These are phyloP conservation scores for Ustilago nuda DNA, from an alignment of 1,284 basidiomycete genomes.

Conservation along the genomic window DNA sequence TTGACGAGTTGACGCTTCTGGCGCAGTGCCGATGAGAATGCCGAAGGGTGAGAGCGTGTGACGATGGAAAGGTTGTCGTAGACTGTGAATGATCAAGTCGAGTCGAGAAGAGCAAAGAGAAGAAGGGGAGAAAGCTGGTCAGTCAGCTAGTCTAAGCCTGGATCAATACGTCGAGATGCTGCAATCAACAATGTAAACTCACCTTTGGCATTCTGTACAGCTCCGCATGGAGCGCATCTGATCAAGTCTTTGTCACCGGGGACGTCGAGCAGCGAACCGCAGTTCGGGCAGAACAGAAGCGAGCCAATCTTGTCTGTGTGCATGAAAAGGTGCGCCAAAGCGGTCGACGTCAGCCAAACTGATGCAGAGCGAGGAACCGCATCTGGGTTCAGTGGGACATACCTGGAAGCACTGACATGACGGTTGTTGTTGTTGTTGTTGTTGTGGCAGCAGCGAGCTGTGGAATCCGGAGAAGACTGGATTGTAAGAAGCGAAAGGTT, in stretches of 20 bases:
- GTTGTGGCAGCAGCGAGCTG: background rate
- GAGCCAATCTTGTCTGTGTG: conserved; percentile 76
- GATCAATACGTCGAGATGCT: background rate
- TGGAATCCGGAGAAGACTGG: background rate
- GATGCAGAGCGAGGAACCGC: background rate
- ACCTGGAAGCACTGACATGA: conserved; percentile 40
- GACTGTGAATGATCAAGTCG: conserved; percentile 73
- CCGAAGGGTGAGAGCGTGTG: conserved; percentile 89
- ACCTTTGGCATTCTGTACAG: conserved; percentile 77
- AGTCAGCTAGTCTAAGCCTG: background rate
- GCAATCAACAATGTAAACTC: conserved; percentile 13
- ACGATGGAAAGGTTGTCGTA: conserved; percentile 92
- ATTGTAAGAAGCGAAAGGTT: background rate
- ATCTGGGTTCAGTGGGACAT: background rate
- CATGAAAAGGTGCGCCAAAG: background rate
- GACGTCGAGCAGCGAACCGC: conserved; percentile 87
- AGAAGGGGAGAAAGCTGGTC: background rate
- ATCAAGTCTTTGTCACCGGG: conserved; percentile 83
- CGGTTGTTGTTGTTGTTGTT: background rate
- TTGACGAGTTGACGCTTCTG: conserved; percentile 89
- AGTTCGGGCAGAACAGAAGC: conserved; percentile 90
- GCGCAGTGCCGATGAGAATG: conserved; percentile 88
- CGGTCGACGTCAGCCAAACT: background rate
- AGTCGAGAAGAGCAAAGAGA: background rate
- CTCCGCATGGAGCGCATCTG: conserved; percentile 86